A percentile compares a stretch with the other conserved stretches of the same genome.
These are phyloP conservation scores for Hyphodiscus hymeniophilus DNA, from an alignment of 495 filamentous ascomycete genomes.

Conservation along the genomic window DNA sequence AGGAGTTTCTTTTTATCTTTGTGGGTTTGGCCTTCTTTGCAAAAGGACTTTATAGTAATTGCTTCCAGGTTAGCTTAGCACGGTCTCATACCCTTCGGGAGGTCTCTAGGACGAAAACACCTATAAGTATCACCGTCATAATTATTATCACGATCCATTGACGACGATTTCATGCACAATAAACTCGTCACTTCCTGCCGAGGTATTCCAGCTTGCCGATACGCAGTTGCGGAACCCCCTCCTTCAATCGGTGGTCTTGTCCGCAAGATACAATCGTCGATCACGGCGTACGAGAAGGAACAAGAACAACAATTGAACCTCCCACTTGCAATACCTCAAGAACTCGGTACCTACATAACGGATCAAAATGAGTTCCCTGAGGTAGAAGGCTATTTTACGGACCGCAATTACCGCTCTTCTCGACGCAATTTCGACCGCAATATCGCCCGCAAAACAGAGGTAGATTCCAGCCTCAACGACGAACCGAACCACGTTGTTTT, in stretches of 20 bases:
- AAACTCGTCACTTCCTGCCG: neutral
- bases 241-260: neutral
- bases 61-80: slow-evolving; percentile 1
- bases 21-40: slow-evolving; percentile 5
- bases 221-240: neutral
- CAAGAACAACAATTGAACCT: neutral
- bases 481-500: too few relatives aligned
- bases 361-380: too few relatives aligned
- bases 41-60: slow-evolving; percentile 9
- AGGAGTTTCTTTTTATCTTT: slow-evolving; percentile 6
- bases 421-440: too few relatives aligned
- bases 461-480: too few relatives aligned
- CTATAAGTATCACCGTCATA: too few relatives aligned
- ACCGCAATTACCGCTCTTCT: too few relatives aligned
- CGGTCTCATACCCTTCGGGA: slow-evolving; percentile 12
- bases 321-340: neutral
- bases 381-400: too few relatives aligned
- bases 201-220: neutral
- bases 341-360: too few relatives aligned
- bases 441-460: too few relatives aligned
- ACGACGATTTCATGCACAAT: too few relatives aligned
- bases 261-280: neutral
- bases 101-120: too few relatives aligned
- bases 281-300: neutral
- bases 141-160: too few relatives aligned